These are phyloP conservation scores for Corylus avellana DNA, from an alignment of 306 rosid species.

Conservation along the genomic window DNA sequence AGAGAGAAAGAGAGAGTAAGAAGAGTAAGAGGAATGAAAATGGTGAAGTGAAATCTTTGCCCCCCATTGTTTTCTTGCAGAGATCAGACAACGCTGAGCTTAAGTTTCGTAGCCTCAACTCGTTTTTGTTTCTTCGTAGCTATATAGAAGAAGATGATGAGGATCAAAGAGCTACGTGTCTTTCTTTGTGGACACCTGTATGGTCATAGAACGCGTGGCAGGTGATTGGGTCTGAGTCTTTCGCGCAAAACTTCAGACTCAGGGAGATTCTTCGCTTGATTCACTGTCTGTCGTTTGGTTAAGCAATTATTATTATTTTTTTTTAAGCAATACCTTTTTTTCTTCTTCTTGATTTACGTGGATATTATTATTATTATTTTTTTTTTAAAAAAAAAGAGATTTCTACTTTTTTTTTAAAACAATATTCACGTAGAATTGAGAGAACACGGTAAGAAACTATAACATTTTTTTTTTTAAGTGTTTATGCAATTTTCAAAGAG, in stretches of 20 bases:
- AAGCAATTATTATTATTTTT: too few species aligned
- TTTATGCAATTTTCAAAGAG: too few species aligned
- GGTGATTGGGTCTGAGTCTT: slow-evolving; percentile 21
- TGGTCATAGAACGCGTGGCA: slow-evolving; percentile 41
- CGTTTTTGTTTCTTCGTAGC: neutral
- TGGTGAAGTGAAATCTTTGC: slow-evolving; percentile 12
- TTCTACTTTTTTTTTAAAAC: too few species aligned
- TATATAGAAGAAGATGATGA: slow-evolving; percentile 33
- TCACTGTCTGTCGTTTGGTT: too few species aligned
- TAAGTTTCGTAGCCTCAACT: neutral
- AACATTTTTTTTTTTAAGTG: too few species aligned
- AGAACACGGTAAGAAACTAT: too few species aligned
- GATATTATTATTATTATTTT: too few species aligned
- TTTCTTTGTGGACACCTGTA: slow-evolving; percentile 52
- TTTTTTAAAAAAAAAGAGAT: too few species aligned
- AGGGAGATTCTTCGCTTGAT: slow-evolving; percentile 8
- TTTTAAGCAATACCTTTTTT: too few species aligned
- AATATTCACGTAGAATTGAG: too few species aligned
- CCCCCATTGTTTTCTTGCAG: neutral
- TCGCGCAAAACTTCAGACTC: slow-evolving; percentile 10
- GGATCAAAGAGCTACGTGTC: slow-evolving; percentile 42
- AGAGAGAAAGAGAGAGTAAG: slow-evolving; percentile 8
- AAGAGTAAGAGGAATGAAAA: slow-evolving; percentile 31
- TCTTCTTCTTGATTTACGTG: too few species aligned
- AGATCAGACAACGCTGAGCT: neutral